Evolutionary conservation across 1,284 basidiomycete genomes (phyloP), one percentile per base, ranked within the genome.

Genomic region (Tilletia caries): DNA sequence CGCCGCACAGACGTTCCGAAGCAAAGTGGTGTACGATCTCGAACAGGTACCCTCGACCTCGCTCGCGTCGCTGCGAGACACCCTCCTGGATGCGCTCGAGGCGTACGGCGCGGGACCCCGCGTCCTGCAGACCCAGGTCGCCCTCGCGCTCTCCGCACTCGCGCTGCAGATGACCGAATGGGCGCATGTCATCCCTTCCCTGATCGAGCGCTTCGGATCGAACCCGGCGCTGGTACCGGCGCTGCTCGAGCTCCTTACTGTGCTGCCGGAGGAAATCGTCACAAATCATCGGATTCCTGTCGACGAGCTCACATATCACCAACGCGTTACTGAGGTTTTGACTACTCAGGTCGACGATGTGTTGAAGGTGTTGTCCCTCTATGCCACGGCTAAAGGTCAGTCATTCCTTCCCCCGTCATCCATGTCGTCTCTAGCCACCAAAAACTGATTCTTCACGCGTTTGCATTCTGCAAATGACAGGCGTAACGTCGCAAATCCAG

Each of bases 1-100:
- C 82, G 93, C 95, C 20, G 93, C 95, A 0, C 96, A 98, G 85
- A 98, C 96, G 0, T 93, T 99, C 83, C 88, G 95, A 79, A 88
- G 91, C 70, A 99, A 99, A 88, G 95, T 93, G 72, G 93, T 91
- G 8, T 98, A 95, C 84, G 96, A 98, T 87, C 89, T 99, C 64
- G 85, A 91, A 68, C 92, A 98, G 87, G 89, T 99, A 48, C 89
- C 92, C 73, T 81, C 86, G 13, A 85, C 88, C 62, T 89, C 93
- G 73, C 86, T 91, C 2, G 86, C 90, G n/a, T 87, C 90, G 6
- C 86, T 98, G 60, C 89, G 93, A 65, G 93, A 97, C 83, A 95
- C 93, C 1, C 86, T 99, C 68, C 83, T 98, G 70, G 84, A 89
- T 29, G 91, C 92, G 2, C 86, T 99, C 78, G 89, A 84, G 82